phyloP scores from a whole-genome alignment of 192 early-diverging fungal species.

The Obelidium mucronatum region DNA sequence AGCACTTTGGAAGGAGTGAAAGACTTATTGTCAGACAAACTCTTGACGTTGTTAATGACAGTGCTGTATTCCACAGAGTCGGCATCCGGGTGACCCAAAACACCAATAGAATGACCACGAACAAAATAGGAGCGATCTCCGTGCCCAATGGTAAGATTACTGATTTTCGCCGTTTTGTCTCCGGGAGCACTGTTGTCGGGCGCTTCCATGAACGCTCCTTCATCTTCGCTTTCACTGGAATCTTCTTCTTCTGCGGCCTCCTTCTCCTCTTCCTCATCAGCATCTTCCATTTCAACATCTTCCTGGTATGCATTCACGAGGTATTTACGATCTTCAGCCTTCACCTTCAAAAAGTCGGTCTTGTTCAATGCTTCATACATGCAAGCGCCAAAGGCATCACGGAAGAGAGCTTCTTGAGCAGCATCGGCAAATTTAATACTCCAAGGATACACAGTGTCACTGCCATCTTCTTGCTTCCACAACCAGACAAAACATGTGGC shows the following conservation, averaged over 20 bases:
- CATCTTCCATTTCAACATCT: conserved; percentile 71
- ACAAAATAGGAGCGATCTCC: conserved; percentile 92
- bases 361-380: conserved; percentile 80
- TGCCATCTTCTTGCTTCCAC: conserved; percentile 63
- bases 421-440: conserved; percentile 70
- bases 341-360: conserved; percentile 68
- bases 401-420: conserved; percentile 60
- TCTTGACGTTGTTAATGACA: conserved; percentile 78
- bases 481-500: conserved; percentile 83
- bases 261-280: conserved; percentile 55
- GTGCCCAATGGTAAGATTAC: conserved; percentile 82
- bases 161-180: conserved; percentile 65
- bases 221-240: conserved; percentile 48
- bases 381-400: conserved; percentile 70
- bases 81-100: conserved; percentile 79
- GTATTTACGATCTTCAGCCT: conserved; percentile 69
- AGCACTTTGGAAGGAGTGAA: conserved; percentile 82
- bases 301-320: conserved; percentile 77
- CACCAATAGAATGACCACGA: conserved; percentile 88
- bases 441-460: conserved; percentile 72
- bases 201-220: conserved; percentile 24
- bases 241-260: conserved; percentile 55
- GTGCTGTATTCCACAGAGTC: conserved; percentile 79
- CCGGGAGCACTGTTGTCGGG: conserved; percentile 13
- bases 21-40: conserved; percentile 56